These are phyloP conservation scores for Pittosporum tobira DNA, from an alignment of 129 eudicot genomes.

Conservation along the genomic window DNA sequence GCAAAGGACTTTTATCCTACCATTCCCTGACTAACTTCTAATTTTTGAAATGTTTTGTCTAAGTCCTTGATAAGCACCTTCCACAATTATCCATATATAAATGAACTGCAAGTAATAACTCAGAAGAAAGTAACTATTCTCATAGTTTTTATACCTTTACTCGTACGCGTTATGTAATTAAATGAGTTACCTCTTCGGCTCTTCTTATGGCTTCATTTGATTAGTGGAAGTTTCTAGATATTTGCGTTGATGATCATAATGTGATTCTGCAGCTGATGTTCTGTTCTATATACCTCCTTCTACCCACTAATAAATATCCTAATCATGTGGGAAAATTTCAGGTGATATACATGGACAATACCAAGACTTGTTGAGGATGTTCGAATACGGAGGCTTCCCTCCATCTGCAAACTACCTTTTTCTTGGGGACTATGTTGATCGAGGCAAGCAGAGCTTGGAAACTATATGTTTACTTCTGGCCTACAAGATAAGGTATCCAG, in stretches of 20 bases:
- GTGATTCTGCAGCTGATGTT: not conserved
- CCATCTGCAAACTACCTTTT: slow-evolving; percentile 53
- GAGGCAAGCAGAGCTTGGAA: slow-evolving; percentile 66
- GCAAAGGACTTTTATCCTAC: no score
- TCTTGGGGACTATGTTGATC: slow-evolving; percentile 58
- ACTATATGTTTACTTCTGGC: slow-evolving; percentile 56
- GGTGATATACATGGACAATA: slow-evolving; percentile 68
- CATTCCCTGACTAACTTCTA: not conserved
- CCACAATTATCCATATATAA: not conserved
- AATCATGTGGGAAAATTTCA: slow-evolving; percentile 8
- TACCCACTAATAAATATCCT: not conserved
- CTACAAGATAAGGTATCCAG: slow-evolving; percentile 47
- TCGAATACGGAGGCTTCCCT: slow-evolving; percentile 55
- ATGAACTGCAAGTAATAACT: not conserved
- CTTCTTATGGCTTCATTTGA: not conserved
- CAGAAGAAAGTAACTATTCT: not conserved
- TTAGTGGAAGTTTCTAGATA: not conserved
- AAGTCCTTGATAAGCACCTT: not conserved
- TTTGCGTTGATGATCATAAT: not conserved
- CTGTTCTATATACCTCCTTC: not conserved
- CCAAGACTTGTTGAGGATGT: slow-evolving; percentile 50
- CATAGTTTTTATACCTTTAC: not conserved
- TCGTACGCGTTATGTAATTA: not conserved
- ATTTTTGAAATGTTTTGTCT: not conserved
- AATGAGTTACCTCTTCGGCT: not conserved